These are phyloP conservation scores for Sutorius australiensis DNA, from an alignment of 768 basidiomycete species.

Conservation along the genomic window DNA sequence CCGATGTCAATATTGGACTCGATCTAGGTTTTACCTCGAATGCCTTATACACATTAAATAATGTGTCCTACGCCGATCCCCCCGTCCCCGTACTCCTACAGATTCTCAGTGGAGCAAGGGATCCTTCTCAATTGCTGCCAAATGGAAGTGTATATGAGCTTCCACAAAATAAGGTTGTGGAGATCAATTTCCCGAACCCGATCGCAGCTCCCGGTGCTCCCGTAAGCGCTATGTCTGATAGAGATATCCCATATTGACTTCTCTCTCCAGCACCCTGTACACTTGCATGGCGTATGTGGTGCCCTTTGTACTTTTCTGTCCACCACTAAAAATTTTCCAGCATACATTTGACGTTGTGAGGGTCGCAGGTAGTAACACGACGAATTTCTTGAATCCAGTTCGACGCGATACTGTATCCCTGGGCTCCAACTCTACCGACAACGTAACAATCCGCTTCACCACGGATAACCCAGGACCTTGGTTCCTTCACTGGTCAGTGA, in stretches of 20 bases:
- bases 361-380: conserved; percentile 22
- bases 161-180: conserved; percentile 42
- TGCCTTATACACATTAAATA: conserved; percentile 23
- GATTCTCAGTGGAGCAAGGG: conserved; percentile 50
- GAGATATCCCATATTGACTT: not conserved
- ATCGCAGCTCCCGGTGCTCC: conserved; percentile 25
- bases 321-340: conserved; percentile 11
- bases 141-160: conserved; percentile 46
- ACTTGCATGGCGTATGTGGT: conserved; percentile 39
- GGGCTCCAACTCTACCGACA: conserved; percentile 30
- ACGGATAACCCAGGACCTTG: conserved; percentile 69
- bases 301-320: not conserved
- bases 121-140: conserved; percentile 47
- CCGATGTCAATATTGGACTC: conserved; percentile 37
- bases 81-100: conserved; percentile 54
- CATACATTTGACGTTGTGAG: conserved; percentile 38
- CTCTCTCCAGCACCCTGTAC: conserved; percentile 34
- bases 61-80: conserved; percentile 36
- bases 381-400: conserved; percentile 38
- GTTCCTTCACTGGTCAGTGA: conserved; percentile 43
- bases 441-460: conserved; percentile 55
- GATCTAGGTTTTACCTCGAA: not conserved
- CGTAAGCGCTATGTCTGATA: conserved; percentile 17
- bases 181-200: conserved; percentile 42
- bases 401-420: conserved; percentile 33